Percentiles rank a stretch among this genome's conserved stretches.
Evolutionary conservation across 768 basidiomycete genomes (phyloP).

Genomic region (Mycena sanguinolenta): DNA sequence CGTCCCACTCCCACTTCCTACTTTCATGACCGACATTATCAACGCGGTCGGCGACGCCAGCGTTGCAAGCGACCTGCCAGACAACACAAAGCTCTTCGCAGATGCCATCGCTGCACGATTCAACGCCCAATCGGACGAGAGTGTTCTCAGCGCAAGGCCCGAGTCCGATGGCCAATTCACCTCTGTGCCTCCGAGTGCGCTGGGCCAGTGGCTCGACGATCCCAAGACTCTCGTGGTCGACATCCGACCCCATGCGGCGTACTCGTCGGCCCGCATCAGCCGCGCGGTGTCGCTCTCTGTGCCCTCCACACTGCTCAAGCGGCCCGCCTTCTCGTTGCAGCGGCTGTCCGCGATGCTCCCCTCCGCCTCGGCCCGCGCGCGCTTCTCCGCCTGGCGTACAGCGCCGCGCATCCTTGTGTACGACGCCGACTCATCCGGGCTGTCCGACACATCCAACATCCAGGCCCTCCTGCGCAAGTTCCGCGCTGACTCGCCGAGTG

Average conservation of each 20-base stretch:
- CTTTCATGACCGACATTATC: slow-evolving; percentile 54
- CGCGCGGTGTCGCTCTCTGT: slow-evolving; percentile 88
- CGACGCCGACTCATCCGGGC: slow-evolving; percentile 79
- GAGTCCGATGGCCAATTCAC: slow-evolving; percentile 35
- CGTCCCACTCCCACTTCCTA: too few relatives aligned
- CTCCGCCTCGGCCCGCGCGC: slow-evolving; percentile 64
- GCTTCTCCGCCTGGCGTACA: slow-evolving; percentile 71
- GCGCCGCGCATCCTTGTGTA: slow-evolving; percentile 83
- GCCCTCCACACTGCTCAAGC: slow-evolving; percentile 93
- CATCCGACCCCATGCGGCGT: slow-evolving; percentile 87
- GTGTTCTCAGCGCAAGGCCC: slow-evolving; percentile 44
- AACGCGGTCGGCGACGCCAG: slow-evolving; percentile 43
- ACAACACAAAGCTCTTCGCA: slow-evolving; percentile 61
- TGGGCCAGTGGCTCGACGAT: slow-evolving; percentile 51
- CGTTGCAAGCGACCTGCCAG: slow-evolving; percentile 30
- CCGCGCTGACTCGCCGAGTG: slow-evolving; percentile 58
- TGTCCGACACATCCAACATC: slow-evolving; percentile 77
- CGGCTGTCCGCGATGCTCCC: slow-evolving; percentile 86
- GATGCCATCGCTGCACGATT: slow-evolving; percentile 66
- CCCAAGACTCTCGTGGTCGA: slow-evolving; percentile 80
- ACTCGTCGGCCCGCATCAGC: slow-evolving; percentile 73
- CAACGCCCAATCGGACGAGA: slow-evolving; percentile 41
- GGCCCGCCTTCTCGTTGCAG: slow-evolving; percentile 86
- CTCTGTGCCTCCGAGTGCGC: slow-evolving; percentile 42
- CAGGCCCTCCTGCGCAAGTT: slow-evolving; percentile 84